A percentile compares a stretch with the other conserved stretches of the same genome.
Conservation (phyloP, 2,329 filamentous ascomycete species). For the Apiospora phragmitis region DNA sequence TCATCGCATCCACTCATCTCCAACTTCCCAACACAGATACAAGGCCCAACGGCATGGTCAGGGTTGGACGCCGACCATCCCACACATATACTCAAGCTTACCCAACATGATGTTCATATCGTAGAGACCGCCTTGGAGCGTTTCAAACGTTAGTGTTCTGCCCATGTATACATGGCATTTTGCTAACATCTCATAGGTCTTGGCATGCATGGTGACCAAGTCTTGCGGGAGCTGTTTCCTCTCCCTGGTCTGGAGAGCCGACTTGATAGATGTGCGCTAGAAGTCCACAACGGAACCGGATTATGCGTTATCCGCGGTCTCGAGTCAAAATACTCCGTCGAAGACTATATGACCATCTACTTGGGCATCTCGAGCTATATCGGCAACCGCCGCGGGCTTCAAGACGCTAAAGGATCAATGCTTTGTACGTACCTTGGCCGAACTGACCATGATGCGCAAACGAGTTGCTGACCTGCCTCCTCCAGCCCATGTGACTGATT, state of each 20-base stretch:
- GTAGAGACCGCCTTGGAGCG: conserved; percentile 24
- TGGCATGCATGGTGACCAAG: conserved; percentile 38
- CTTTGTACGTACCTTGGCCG: conserved; percentile 37
- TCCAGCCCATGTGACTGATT: conserved; percentile 49
- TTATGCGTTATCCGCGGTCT: conserved; percentile 58
- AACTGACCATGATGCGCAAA: background rate
- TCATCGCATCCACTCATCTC: background rate
- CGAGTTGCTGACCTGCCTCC: conserved; percentile 15
- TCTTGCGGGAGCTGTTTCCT: conserved; percentile 39
- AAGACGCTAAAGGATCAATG: conserved; percentile 49
- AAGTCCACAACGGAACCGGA: conserved; percentile 45
- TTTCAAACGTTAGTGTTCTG: conserved; percentile 24
- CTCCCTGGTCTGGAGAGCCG: conserved; percentile 37
- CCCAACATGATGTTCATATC: conserved; percentile 21
- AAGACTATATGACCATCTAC: conserved; percentile 57
- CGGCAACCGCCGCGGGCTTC: conserved; percentile 52
- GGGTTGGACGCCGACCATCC: conserved; percentile 15
- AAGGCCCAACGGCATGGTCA: conserved; percentile 23
- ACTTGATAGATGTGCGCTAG: conserved; percentile 35
- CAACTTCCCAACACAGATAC: conserved; percentile 18
- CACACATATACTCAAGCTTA: conserved; percentile 19
- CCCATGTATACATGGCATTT: conserved; percentile 19
- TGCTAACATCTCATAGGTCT: conserved; percentile 22
- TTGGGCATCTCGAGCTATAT: conserved; percentile 58
- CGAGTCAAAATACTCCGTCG: conserved; percentile 44